Evolutionary conservation across 371 early-diverging fungal genomes (phyloP).

Genomic region (Mucor saturninus): DNA sequence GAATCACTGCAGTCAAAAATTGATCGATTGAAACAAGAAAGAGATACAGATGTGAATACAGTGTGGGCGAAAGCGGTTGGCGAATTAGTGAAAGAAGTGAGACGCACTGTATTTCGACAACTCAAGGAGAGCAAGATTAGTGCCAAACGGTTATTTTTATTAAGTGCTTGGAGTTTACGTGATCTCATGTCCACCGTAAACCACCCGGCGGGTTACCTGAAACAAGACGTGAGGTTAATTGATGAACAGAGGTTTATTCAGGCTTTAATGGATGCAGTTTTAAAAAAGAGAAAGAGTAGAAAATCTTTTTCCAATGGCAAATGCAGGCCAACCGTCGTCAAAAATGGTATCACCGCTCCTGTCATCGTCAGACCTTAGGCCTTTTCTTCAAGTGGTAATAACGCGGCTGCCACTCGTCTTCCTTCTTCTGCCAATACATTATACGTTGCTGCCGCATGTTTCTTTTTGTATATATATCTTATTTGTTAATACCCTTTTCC

Average conservation of each 20-base stretch:
- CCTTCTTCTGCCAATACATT: slow-evolving; percentile 70
- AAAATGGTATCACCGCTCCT: slow-evolving; percentile 11
- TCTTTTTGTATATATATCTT: slow-evolving; percentile 34
- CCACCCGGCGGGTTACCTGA: slow-evolving; percentile 10
- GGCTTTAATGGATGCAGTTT: slow-evolving; percentile 24
- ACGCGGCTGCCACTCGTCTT: slow-evolving; percentile 61
- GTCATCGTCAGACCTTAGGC: slow-evolving; percentile 5
- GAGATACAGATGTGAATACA: slow-evolving; percentile 14
- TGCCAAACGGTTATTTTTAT: slow-evolving; percentile 35
- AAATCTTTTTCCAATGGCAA: neutral
- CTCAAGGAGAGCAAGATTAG: slow-evolving; percentile 42
- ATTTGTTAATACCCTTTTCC: slow-evolving; percentile 2
- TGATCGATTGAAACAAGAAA: slow-evolving; percentile 21
- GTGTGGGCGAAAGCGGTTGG: slow-evolving; percentile 46
- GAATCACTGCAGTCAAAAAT: slow-evolving; percentile 50
- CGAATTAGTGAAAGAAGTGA: slow-evolving; percentile 45
- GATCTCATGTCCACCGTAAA: slow-evolving; percentile 32
- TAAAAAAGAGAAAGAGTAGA: slow-evolving; percentile 22
- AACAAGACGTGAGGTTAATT: slow-evolving; percentile 21
- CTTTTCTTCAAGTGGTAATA: slow-evolving; percentile 50
- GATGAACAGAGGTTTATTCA: slow-evolving; percentile 32
- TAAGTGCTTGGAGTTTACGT: slow-evolving; percentile 51
- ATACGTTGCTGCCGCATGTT: slow-evolving; percentile 66
- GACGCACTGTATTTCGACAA: slow-evolving; percentile 37
- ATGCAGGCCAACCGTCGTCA: neutral